A percentile compares a stretch with the other conserved stretches of the same genome.
phyloP scores from a whole-genome alignment of 805 yeast species.

The Myxozyma kluyveri region DNA sequence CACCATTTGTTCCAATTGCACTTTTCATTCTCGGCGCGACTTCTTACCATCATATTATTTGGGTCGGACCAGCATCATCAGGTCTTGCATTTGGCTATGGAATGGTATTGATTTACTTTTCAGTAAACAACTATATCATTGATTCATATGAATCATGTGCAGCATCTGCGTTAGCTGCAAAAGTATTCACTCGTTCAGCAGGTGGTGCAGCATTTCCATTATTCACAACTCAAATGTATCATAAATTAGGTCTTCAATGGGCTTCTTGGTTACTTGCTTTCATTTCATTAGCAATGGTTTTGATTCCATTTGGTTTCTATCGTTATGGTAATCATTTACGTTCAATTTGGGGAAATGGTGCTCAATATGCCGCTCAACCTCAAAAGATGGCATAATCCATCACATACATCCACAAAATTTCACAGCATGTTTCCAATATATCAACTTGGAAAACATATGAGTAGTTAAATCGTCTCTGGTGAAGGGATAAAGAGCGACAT shows the following conservation, averaged over 20 bases:
- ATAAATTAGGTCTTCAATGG: conserved; percentile 50
- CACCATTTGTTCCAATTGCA: conserved; percentile 49
- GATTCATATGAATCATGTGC: conserved; percentile 73
- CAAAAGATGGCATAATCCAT: too few relatives aligned
- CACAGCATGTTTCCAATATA: too few relatives aligned
- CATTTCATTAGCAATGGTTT: conserved; percentile 49
- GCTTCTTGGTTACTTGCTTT: conserved; percentile 56
- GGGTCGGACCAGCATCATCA: conserved; percentile 57
- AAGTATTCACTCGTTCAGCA: conserved; percentile 57
- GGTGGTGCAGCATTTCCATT: conserved; percentile 62
- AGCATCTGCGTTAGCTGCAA: conserved; percentile 66
- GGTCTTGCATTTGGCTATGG: conserved; percentile 56
- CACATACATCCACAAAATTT: too few relatives aligned
- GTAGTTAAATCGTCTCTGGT: too few relatives aligned
- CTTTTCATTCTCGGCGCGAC: conserved; percentile 64
- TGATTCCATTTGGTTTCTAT: conserved; percentile 52
- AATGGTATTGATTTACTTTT: conserved; percentile 56
- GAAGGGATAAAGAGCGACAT: too few relatives aligned
- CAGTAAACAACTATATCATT: conserved; percentile 70
- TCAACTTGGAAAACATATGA: too few relatives aligned
- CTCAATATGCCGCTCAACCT: conserved; percentile 16
- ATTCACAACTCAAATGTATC: conserved; percentile 56
- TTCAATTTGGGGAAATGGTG: conserved; percentile 31
- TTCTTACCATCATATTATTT: conserved; percentile 45
- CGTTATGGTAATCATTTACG: conserved; percentile 45